phyloP scores from a whole-genome alignment of 257 asterid genomes.

The Handroanthus guayacan region DNA sequence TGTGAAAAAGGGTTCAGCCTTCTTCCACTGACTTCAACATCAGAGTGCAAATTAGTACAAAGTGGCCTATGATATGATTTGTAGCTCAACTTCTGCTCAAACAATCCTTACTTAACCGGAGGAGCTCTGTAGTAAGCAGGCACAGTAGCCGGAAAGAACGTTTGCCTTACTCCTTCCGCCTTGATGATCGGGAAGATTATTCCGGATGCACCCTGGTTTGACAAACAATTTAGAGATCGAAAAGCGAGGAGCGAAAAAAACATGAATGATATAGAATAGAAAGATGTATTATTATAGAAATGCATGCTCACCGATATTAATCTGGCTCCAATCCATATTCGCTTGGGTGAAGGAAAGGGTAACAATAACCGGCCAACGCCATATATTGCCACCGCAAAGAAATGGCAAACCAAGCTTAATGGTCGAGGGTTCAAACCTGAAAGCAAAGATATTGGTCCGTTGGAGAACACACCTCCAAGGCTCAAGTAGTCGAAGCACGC shows the following conservation, averaged over 20 bases:
- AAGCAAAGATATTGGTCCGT: slow-evolving; percentile 60
- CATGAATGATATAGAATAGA: background rate
- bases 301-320: slow-evolving; percentile 49
- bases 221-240: background rate
- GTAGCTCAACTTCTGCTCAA: background rate
- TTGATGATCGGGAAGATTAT: slow-evolving; percentile 65
- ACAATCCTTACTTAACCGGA: slow-evolving; percentile 29
- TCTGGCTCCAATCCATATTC: slow-evolving; percentile 61
- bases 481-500: slow-evolving; percentile 66
- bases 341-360: slow-evolving; percentile 57
- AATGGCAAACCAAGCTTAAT: slow-evolving; percentile 61
- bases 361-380: slow-evolving; percentile 57
- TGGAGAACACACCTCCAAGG: slow-evolving; percentile 61
- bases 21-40: background rate
- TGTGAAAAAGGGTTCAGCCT: slow-evolving; percentile 5
- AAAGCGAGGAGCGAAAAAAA: background rate
- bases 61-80: background rate
- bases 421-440: slow-evolving; percentile 66
- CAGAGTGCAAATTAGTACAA: background rate
- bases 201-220: slow-evolving; percentile 55
- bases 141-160: slow-evolving; percentile 68
- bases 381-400: slow-evolving; percentile 62
- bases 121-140: slow-evolving; percentile 64
- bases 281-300: background rate
- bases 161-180: slow-evolving; percentile 70